Evolutionary conservation across 805 yeast genomes (phyloP).

Genomic region (Wickerhamomyces kurtzmanii): DNA sequence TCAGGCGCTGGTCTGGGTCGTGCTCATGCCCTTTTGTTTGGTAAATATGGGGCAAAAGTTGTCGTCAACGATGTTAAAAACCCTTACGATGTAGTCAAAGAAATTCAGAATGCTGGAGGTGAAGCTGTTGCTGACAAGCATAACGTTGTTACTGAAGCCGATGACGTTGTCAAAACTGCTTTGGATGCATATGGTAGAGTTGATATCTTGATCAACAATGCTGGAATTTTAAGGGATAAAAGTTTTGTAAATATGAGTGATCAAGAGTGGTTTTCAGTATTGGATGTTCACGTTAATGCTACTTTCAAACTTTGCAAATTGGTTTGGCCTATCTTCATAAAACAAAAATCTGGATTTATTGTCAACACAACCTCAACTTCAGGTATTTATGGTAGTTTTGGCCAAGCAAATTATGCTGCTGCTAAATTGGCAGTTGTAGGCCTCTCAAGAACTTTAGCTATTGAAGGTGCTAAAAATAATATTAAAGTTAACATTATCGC

Average conservation of each 20-base stretch:
- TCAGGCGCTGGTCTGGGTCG: slow-evolving; percentile 93
- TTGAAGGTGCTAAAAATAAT: slow-evolving; percentile 77
- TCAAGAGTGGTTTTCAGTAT: slow-evolving; percentile 73
- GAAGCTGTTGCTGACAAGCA: slow-evolving; percentile 76
- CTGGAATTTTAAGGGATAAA: slow-evolving; percentile 88
- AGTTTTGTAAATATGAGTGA: slow-evolving; percentile 81
- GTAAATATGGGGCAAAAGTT: slow-evolving; percentile 88
- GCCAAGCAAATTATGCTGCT: slow-evolving; percentile 92
- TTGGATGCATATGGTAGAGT: slow-evolving; percentile 69
- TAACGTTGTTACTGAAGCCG: slow-evolving; percentile 72
- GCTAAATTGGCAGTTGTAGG: slow-evolving; percentile 89
- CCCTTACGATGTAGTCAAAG: slow-evolving; percentile 65
- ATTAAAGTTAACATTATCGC: slow-evolving; percentile 80
- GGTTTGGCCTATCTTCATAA: slow-evolving; percentile 84
- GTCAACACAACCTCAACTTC: slow-evolving; percentile 91
- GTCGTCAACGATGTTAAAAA: slow-evolving; percentile 86
- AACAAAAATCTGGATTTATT: slow-evolving; percentile 73
- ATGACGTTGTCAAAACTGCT: slow-evolving; percentile 69
- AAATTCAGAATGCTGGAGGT: slow-evolving; percentile 64
- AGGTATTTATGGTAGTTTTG: slow-evolving; percentile 95
- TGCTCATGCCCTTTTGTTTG: slow-evolving; percentile 78
- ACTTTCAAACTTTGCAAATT: slow-evolving; percentile 75
- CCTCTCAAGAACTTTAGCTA: slow-evolving; percentile 74
- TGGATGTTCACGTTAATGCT: slow-evolving; percentile 75
- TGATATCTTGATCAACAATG: slow-evolving; percentile 83